These are phyloP conservation scores for Suhomyces chickasaworum DNA, from an alignment of 1,139 yeast species.

Conservation along the genomic window DNA sequence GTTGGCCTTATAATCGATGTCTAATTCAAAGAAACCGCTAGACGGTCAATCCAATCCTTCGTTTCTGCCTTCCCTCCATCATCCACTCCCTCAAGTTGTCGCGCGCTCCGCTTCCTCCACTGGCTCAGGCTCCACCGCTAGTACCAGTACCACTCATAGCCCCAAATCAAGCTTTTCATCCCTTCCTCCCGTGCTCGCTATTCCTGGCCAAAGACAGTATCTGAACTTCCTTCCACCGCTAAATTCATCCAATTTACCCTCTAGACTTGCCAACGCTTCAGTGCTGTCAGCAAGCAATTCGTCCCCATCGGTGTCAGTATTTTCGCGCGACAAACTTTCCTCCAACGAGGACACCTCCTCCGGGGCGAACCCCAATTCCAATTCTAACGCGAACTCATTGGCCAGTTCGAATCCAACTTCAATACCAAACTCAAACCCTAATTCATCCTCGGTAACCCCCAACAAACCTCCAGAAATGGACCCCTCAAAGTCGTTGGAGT, in stretches of 20 bases:
- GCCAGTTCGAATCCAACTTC: slow-evolving; percentile 1
- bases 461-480: slow-evolving; percentile 4
- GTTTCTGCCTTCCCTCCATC: not conserved
- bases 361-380: not conserved
- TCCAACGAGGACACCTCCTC: not conserved
- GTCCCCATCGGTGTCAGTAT: not conserved
- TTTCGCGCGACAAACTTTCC: slow-evolving; percentile 3
- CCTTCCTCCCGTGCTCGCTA: slow-evolving; percentile 8
- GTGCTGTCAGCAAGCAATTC: not conserved
- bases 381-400: not conserved
- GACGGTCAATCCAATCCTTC: not conserved
- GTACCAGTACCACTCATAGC: not conserved
- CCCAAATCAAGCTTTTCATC: not conserved
- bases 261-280: not conserved
- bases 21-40: not conserved
- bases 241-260: slow-evolving; percentile 8
- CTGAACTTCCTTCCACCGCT: slow-evolving; percentile 14
- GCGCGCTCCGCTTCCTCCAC: not conserved
- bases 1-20: too few species aligned
- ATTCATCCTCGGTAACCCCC: slow-evolving; percentile 1
- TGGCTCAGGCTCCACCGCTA: not conserved
- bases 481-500: slow-evolving; percentile 2
- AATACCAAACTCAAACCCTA: not conserved
- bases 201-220: slow-evolving; percentile 4
- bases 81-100: not conserved